Conservation (phyloP, 805 yeast species). For the Candida golubevii region DNA sequence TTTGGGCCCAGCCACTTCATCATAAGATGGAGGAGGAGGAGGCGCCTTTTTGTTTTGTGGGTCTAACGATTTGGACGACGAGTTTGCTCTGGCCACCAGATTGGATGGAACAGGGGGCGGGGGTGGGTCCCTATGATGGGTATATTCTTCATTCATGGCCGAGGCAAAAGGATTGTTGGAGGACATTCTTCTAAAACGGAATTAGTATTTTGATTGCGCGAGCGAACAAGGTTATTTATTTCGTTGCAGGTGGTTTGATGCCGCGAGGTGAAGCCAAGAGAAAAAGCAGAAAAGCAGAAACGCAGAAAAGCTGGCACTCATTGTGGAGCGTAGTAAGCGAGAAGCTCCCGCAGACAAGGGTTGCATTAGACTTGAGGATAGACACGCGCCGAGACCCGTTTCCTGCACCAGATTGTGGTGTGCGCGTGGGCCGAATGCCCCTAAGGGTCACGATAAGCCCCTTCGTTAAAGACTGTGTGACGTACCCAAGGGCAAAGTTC, state of each 20-base stretch:
- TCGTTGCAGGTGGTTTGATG: too few relatives aligned
- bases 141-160: slow-evolving; percentile 36
- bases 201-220: slow-evolving; percentile 6
- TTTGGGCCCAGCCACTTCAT: slow-evolving; percentile 58
- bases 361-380: slow-evolving; percentile 1
- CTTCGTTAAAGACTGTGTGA: background rate
- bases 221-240: too few relatives aligned
- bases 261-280: too few relatives aligned
- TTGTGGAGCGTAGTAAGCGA: too few relatives aligned
- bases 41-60: slow-evolving; percentile 23
- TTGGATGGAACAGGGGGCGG: slow-evolving; percentile 21
- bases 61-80: slow-evolving; percentile 19
- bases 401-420: slow-evolving; percentile 4
- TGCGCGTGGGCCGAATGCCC: slow-evolving; percentile 2
- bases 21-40: slow-evolving; percentile 67
- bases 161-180: slow-evolving; percentile 55
- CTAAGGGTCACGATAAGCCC: background rate
- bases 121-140: slow-evolving; percentile 36
- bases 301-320: too few relatives aligned
- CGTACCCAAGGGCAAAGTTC: background rate
- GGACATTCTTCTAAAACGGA: slow-evolving; percentile 26
- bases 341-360: background rate
- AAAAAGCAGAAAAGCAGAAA: too few relatives aligned
- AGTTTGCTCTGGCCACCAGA: slow-evolving; percentile 2
- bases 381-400: background rate